Base-by-base conservation (phyloP, 805 yeast species). In the Cyberlindnera subsufficiens region DNA sequence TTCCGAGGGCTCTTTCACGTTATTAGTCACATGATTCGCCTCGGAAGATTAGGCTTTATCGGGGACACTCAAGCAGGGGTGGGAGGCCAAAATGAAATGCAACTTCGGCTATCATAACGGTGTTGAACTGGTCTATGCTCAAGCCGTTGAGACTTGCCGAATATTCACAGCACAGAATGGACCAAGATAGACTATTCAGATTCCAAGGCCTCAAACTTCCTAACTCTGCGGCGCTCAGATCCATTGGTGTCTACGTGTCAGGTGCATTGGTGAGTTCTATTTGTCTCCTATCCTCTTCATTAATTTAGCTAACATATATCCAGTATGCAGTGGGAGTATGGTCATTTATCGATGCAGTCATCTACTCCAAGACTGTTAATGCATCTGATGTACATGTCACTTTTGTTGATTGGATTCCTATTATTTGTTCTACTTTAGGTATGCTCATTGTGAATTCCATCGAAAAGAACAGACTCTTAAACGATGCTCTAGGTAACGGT, bases 391-490 rank as follows among this genome's bases (percentile, higher is more conserved):
- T 89, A 6, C 97, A 91, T 60, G 87, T 93, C 25, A 80, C 91
- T 5, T 86, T 91, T 58, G 82, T 87, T 33, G 99, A 91, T 66
- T 91, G 99, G 99, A 78, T 93, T 40, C 99, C 99, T 4, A 80
- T 86, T 50, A 74, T 91, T 25, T 85, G 96, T 52, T 82, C 95
- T 6, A 78, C 95, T 0, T 62, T 89, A 30, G 99, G 99, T 2
- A 90, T 90, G 87, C 67, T 90, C 35, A 81, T 89, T 36, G 69
- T 73, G n/a, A 71, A 66, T 46, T 66, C 73, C 0, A 67, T 65
- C 54, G 80, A 71, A 41, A 71, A 70, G 51, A 65, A 58, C 37
- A 60, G 67, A 40, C 51, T 69, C 33, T 46, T 69, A 30, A 69
- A 67, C 37, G 65, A 61, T 42, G 59, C 61, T 8, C 37, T 58